Evolutionary conservation across 2,329 filamentous ascomycete species (phyloP), one percentile per base, ranked within the genome.

Genomic region (Ustulina deusta): DNA sequence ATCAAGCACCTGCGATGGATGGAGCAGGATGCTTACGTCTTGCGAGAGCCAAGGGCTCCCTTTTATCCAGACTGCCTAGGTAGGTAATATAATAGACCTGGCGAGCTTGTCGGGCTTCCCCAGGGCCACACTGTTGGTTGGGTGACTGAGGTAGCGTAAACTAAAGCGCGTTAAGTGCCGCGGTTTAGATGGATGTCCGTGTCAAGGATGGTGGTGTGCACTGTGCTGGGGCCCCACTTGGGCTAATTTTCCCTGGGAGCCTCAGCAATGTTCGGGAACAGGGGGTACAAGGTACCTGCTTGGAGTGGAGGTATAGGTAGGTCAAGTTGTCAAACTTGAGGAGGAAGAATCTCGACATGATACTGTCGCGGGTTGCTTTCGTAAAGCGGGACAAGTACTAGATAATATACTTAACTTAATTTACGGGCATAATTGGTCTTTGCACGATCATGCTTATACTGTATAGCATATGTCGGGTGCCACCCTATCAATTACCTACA

Each of bases 81-180:
- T 48, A 22, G 7, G n/a, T 46, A 46, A 17, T 6, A 17, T n/a
- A 20, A 20, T 48, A 25, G 40, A 61, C 17, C 34, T 34, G 58
- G 11, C 44, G 48, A 54, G 48, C 48, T 54, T 42, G 22, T 42
- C 15, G n/a, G 32, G 44, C 2, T 22, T 49, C 20, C n/a, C 44
- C 44, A 48, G 44, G 25, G 40, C n/a, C 42, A 20, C 42, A 20
- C 29, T 40, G 10, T 7, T 13, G 3, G 6, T 15, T 11, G 6
- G 11, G 6, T 36, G 11, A 36, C 34, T 36, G 34, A 36, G 34
- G 34, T 36, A 6, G 11, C 34, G 34, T 36, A 20, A 32, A 40
- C 44, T 40, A 40, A n/a, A 54, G 56, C 67, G 67, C 67, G 67
- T 69, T 63, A 69, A 69, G 67, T 69, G 63, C 57, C 49, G 63